Percentiles rank a stretch among this genome's conserved stretches.
Evolutionary conservation across 1,139 yeast species (phyloP).

Genomic region (Candida sp.): DNA sequence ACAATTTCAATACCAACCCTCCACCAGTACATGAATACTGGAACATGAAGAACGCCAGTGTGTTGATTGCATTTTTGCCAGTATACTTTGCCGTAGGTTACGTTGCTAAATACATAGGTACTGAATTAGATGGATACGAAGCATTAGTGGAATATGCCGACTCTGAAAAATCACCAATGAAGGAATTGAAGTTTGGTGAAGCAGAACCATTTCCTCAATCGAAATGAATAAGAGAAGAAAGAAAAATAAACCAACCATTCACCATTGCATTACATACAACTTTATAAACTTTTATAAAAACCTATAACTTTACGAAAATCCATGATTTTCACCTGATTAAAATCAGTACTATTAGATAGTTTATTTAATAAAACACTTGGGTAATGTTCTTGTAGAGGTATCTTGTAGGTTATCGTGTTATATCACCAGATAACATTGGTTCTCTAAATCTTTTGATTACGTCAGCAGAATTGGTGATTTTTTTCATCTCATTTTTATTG

Average conservation of each 20-base stretch:
- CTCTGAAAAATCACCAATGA: constrained; percentile 36
- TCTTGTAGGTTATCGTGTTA: too few relatives aligned
- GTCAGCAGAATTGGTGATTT: not conserved
- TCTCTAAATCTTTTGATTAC: not conserved
- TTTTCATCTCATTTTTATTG: constrained; percentile 1
- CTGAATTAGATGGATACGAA: constrained; percentile 26
- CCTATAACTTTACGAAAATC: too few relatives aligned
- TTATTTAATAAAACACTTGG: too few relatives aligned
- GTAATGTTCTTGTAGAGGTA: too few relatives aligned
- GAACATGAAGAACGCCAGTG: constrained; percentile 37
- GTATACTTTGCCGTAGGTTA: constrained; percentile 33
- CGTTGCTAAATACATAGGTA: constrained; percentile 30
- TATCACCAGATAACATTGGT: too few relatives aligned
- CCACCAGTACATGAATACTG: constrained; percentile 50
- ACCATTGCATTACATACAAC: not conserved
- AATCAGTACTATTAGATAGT: not conserved
- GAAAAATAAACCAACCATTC: not conserved
- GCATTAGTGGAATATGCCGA: constrained; percentile 35
- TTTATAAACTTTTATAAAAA: too few relatives aligned
- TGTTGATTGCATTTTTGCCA: constrained; percentile 39
- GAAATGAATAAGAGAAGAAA: constrained; percentile 1
- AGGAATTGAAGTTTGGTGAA: constrained; percentile 35
- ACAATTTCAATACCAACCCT: constrained; percentile 42
- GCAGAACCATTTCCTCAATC: constrained; percentile 21
- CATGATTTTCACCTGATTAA: too few relatives aligned